Evolutionary conservation across 2,329 filamentous ascomycete species (phyloP).

Genomic region (Fusarium mundagurra): DNA sequence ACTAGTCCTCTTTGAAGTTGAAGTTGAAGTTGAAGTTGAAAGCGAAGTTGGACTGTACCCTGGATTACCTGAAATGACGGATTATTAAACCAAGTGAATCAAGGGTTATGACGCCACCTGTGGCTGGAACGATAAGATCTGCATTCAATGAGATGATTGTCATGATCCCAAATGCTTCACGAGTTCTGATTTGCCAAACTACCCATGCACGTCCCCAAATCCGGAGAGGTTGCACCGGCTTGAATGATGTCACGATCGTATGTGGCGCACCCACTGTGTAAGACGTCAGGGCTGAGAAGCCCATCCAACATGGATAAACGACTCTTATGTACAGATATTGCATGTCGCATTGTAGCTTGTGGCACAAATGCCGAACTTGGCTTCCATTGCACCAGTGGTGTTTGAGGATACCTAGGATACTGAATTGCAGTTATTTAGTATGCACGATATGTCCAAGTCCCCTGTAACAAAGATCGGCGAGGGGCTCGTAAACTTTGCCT

Average conservation of each 20-base stretch:
- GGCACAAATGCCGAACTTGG: background rate
- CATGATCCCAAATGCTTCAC: background rate
- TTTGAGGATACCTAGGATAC: background rate
- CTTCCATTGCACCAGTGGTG: background rate
- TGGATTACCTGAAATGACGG: background rate
- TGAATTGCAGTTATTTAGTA: background rate
- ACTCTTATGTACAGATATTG: background rate
- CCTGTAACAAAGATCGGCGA: slow-evolving; percentile 13
- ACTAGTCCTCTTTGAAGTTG: background rate
- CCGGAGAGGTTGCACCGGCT: slow-evolving; percentile 34
- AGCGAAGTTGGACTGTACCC: background rate
- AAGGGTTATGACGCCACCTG: slow-evolving; percentile 4
- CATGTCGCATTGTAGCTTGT: background rate
- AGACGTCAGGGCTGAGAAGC: background rate
- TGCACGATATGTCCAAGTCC: background rate
- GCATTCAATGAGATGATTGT: slow-evolving; percentile 13
- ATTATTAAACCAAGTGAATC: background rate
- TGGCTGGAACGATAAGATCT: slow-evolving; percentile 28
- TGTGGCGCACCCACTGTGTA: slow-evolving; percentile 36
- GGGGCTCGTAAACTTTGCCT: slow-evolving; percentile 21
- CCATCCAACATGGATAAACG: background rate
- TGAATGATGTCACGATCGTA: slow-evolving; percentile 35
- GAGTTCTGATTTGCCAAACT: slow-evolving; percentile 20
- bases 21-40: background rate
- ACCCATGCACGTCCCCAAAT: background rate